phyloP scores from a whole-genome alignment of 1,284 basidiomycete genomes.

The Volvariella volvacea region DNA sequence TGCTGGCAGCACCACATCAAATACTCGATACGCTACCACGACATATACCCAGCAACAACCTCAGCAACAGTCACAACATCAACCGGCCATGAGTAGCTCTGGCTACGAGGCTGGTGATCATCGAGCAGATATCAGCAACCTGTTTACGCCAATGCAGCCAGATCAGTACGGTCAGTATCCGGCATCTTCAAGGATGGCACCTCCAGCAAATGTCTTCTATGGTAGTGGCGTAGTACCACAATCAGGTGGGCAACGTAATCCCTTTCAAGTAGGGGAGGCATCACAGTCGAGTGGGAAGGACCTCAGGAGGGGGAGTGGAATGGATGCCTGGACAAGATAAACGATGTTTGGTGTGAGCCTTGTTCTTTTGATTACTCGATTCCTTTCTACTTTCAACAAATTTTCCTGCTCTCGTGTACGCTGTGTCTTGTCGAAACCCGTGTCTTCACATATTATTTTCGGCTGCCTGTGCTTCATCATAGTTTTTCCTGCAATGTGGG shows the following conservation, averaged over 20 bases:
- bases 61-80: constrained; percentile 21
- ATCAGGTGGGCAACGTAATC: constrained; percentile 44
- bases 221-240: constrained; percentile 52
- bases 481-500: background rate
- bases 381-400: no score
- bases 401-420: no score
- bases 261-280: constrained; percentile 40
- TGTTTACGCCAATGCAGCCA: constrained; percentile 76
- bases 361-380: no score
- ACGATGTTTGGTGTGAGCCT: constrained; percentile 3
- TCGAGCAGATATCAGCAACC: constrained; percentile 54
- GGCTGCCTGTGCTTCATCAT: constrained; percentile 5
- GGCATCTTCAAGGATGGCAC: constrained; percentile 34
- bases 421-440: no score
- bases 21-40: constrained; percentile 47
- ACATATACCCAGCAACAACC: constrained; percentile 37
- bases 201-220: constrained; percentile 61
- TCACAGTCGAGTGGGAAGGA: constrained; percentile 44
- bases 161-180: constrained; percentile 63
- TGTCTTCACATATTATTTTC: no score
- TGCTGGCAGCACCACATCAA: constrained; percentile 40
- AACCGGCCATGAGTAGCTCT: constrained; percentile 19
- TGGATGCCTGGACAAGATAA: constrained; percentile 75
- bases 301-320: constrained; percentile 54
- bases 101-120: constrained; percentile 57